Conservation (phyloP, 352 stramenopile species). For the Phytophthora fragariaefolia region DNA sequence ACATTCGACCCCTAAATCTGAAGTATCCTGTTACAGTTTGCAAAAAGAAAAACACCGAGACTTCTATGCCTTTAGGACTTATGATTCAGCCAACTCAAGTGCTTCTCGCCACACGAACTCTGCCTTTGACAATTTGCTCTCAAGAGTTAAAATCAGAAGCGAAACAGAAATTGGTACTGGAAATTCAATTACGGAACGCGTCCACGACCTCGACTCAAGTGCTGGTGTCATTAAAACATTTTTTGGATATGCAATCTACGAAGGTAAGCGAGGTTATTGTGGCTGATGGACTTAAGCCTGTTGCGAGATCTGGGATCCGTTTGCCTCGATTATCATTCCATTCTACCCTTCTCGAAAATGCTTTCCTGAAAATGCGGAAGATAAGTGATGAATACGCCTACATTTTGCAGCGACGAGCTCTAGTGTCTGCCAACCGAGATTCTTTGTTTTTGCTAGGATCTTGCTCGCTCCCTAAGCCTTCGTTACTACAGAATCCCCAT, state of each 20-base stretch:
- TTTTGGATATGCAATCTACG: constrained; percentile 30
- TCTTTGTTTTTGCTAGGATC: constrained; percentile 33
- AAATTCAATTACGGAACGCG: constrained; percentile 40
- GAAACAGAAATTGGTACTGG: constrained; percentile 15
- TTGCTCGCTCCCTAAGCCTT: constrained; percentile 50
- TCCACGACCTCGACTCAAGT: constrained; percentile 31
- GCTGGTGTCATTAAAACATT: constrained; percentile 45
- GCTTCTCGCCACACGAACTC: constrained; percentile 20
- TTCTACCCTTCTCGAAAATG: constrained; percentile 32
- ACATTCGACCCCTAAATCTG: constrained; percentile 42
- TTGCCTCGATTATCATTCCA: constrained; percentile 27
- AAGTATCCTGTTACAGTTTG: constrained; percentile 44
- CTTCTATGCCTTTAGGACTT: constrained; percentile 12
- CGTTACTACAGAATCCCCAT: constrained; percentile 61
- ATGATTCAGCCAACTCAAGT: constrained; percentile 30
- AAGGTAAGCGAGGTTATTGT: constrained; percentile 35
- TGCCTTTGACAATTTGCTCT: constrained; percentile 41
- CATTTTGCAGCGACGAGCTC: constrained; percentile 60
- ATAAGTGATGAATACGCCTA: constrained; percentile 81
- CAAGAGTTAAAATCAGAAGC: constrained; percentile 29
- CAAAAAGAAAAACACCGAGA: constrained; percentile 28
- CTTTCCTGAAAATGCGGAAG: constrained; percentile 63
- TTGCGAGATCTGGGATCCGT: constrained; percentile 18
- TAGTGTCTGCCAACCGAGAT: constrained; percentile 33
- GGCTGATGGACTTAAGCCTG: constrained; percentile 19